phyloP scores from a whole-genome alignment of 495 filamentous ascomycete genomes.

The Aspergillus taichungensis region DNA sequence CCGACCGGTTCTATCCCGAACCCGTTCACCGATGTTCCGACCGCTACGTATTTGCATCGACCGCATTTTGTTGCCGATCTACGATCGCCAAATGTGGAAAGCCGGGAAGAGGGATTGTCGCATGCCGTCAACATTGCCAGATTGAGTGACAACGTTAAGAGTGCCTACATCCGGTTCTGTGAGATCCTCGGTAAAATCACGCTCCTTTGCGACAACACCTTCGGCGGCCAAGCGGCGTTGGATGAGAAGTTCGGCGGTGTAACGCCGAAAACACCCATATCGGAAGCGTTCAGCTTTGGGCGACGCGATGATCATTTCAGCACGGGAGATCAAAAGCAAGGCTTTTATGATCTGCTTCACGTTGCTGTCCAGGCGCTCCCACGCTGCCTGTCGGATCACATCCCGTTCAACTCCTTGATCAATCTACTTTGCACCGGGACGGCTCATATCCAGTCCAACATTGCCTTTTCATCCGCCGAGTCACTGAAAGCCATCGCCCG shows the following conservation, averaged over 20 bases:
- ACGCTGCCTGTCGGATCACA: constrained; percentile 80
- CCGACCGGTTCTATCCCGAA: constrained; percentile 47
- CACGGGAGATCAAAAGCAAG: constrained; percentile 76
- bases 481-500: constrained; percentile 92
- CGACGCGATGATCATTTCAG: constrained; percentile 70
- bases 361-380: constrained; percentile 93
- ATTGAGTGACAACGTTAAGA: constrained; percentile 65
- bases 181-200: constrained; percentile 94
- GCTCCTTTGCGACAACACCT: constrained; percentile 89
- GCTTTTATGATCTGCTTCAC: constrained; percentile 91
- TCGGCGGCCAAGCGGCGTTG: constrained; percentile 88
- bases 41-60: constrained; percentile 26
- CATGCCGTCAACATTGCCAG: constrained; percentile 65
- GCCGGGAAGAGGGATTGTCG: constrained; percentile 28
- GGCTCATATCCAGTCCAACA: constrained; percentile 87
- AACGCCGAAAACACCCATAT: constrained; percentile 85
- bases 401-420: constrained; percentile 88
- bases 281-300: constrained; percentile 86
- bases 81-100: constrained; percentile 27
- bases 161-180: constrained; percentile 83
- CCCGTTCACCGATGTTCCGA: constrained; percentile 30
- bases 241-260: constrained; percentile 88
- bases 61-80: constrained; percentile 35
- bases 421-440: constrained; percentile 95
- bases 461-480: constrained; percentile 83